Evolutionary conservation across 345 rosid species (phyloP), one percentile per base, ranked within the genome.

Genomic region (Diplotaxis tenuifolia): DNA sequence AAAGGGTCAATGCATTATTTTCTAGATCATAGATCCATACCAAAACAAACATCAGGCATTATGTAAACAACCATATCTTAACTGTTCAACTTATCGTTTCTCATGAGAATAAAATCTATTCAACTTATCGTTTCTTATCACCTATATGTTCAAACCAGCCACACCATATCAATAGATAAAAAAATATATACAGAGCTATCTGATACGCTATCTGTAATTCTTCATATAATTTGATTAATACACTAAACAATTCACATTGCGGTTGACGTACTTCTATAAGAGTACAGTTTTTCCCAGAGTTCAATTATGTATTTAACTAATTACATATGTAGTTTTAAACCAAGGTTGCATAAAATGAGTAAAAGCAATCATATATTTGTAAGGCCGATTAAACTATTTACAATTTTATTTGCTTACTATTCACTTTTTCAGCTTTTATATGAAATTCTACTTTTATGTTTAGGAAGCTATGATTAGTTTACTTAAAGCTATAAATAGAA

Each of bases 41-140:
- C 65, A 62, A n/a, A n/a, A n/a, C n/a, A n/a, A 75, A 42, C 65
- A 53, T 22, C 57, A 68, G 62, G 38, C 67, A 36, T 72, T 77
- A 67, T 23, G 67, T 65, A 75, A 56, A 70, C 75, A 49, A 58
- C 31, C 70, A 75, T 52, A 9, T 4, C 4, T 25, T 23, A 0
- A 25, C 25, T 23, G 3, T n/a, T 25, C 28, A 25, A 25, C 4
- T 3, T 25, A 25, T 25, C 28, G 28, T 25, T 25, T 25, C 28
- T 25, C n/a, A n/a, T 25, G 28, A 25, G 1, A 23, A 23, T 23
- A 0, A 25, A 25, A 25, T 25, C 25, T 23, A 23, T n/a, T 25
- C 28, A 25, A 25, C 4, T 3, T 25, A 25, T 25, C 28, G 28
- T 25, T 25, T 25, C 28, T 25, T 25, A 25, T 25, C 28, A 25